A percentile compares a stretch with the other conserved stretches of the same genome.
Evolutionary conservation across 2,329 filamentous ascomycete genomes (phyloP).

Genomic region (Colletotrichum lentis): DNA sequence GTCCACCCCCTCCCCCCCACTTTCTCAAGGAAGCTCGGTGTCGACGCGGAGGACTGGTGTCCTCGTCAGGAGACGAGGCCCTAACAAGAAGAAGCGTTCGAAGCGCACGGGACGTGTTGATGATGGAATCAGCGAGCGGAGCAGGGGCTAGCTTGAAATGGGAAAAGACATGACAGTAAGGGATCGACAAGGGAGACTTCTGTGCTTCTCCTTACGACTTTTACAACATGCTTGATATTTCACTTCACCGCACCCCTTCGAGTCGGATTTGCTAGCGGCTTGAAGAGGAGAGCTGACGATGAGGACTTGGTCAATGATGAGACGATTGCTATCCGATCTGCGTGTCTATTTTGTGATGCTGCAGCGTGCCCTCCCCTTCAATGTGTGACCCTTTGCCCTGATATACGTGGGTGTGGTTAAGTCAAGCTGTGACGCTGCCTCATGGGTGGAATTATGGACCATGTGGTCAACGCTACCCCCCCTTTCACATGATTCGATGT

Average conservation of each 20-base stretch:
- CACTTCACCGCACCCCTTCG: not conserved
- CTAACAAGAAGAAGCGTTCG: not conserved
- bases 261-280: conserved; percentile 6
- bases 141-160: conserved; percentile 12
- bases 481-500: no score
- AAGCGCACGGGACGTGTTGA: conserved; percentile 21
- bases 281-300: conserved; percentile 10
- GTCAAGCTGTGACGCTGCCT: no score
- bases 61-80: conserved; percentile 1
- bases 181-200: conserved; percentile 1
- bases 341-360: not conserved
- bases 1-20: not conserved
- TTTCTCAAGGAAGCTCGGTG: conserved; percentile 8
- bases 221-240: not conserved
- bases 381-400: not conserved
- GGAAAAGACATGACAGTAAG: conserved; percentile 7
- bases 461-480: not conserved
- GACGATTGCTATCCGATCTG: conserved; percentile 29
- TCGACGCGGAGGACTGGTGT: not conserved
- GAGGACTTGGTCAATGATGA: conserved; percentile 35
- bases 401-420: not conserved
- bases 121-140: conserved; percentile 19
- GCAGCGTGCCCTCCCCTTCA: not conserved
- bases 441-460: not conserved
- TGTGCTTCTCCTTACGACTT: conserved; percentile 10